phyloP scores from a whole-genome alignment of 139 green algal genomes.

The Nannochloris sp. region DNA sequence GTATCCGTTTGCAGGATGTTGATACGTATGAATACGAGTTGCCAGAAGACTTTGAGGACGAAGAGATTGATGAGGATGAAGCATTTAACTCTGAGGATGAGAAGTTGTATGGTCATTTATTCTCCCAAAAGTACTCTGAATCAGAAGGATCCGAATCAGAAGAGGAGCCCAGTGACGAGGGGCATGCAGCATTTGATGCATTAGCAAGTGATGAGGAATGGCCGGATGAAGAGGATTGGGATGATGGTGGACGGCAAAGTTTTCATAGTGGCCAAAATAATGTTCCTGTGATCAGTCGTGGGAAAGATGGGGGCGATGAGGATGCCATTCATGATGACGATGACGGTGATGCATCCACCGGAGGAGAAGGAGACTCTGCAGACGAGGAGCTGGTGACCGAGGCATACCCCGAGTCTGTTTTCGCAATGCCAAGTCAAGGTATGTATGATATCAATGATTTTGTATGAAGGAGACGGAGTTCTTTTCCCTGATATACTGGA shows the following conservation, averaged over 20 bases:
- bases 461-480: constrained; percentile 11
- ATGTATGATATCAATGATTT: constrained; percentile 14
- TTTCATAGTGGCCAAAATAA: background rate
- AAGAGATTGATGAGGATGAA: constrained; percentile 92
- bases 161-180: constrained; percentile 7
- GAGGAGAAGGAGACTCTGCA: background rate
- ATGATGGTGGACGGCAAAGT: background rate
- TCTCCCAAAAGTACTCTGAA: constrained; percentile 26
- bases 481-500: constrained; percentile 22
- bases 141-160: constrained; percentile 27
- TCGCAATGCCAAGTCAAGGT: constrained; percentile 40
- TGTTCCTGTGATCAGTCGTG: background rate
- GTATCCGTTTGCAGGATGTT: constrained; percentile 46
- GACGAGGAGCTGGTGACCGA: constrained; percentile 26
- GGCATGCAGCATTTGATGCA: background rate
- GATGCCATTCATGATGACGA: constrained; percentile 24
- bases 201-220: background rate
- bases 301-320: constrained; percentile 13
- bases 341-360: constrained; percentile 17
- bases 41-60: constrained; percentile 82
- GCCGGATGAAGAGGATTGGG: constrained; percentile 5
- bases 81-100: constrained; percentile 86
- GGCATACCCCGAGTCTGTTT: constrained; percentile 63
- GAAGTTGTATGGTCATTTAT: constrained; percentile 60
- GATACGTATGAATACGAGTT: constrained; percentile 88